Conservation (phyloP, 768 basidiomycete genomes). For the Zangia roseola region DNA sequence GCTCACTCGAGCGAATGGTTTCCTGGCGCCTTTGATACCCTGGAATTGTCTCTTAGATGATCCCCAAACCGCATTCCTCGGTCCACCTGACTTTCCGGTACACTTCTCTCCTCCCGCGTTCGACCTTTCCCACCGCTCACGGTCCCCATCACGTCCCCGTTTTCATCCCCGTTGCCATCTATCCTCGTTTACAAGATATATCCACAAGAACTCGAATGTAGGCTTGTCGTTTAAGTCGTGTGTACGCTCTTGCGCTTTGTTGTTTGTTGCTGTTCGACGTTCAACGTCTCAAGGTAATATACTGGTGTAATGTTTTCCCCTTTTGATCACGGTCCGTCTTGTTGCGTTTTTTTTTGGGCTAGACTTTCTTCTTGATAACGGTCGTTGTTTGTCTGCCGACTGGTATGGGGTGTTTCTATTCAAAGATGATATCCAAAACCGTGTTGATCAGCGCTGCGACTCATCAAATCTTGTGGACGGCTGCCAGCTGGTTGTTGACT, state of each 20-base stretch:
- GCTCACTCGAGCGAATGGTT: not conserved
- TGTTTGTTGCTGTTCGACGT: conserved; percentile 13
- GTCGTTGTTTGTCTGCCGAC: conserved; percentile 8
- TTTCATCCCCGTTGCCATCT: conserved; percentile 1
- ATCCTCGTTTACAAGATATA: conserved; percentile 13
- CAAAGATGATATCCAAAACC: too few relatives aligned
- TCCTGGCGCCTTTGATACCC: not conserved
- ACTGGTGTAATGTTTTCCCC: not conserved
- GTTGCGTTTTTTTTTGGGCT: not conserved
- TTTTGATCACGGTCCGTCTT: not conserved
- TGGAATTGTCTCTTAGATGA: not conserved
- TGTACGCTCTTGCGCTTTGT: conserved; percentile 13
- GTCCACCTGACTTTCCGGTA: not conserved
- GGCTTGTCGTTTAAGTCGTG: conserved; percentile 12
- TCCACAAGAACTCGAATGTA: conserved; percentile 14
- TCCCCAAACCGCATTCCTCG: not conserved
- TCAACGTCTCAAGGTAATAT: conserved; percentile 1
- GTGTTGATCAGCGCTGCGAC: too few relatives aligned
- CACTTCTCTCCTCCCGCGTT: not conserved
- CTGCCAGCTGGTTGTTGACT: too few relatives aligned
- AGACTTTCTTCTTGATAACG: not conserved
- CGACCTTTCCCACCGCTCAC: not conserved
- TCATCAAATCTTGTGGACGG: too few relatives aligned
- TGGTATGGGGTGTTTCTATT: too few relatives aligned
- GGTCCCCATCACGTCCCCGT: not conserved